These are phyloP conservation scores for Fusarium incarnatum DNA, from an alignment of 2,329 filamentous ascomycete genomes.

Conservation along the genomic window DNA sequence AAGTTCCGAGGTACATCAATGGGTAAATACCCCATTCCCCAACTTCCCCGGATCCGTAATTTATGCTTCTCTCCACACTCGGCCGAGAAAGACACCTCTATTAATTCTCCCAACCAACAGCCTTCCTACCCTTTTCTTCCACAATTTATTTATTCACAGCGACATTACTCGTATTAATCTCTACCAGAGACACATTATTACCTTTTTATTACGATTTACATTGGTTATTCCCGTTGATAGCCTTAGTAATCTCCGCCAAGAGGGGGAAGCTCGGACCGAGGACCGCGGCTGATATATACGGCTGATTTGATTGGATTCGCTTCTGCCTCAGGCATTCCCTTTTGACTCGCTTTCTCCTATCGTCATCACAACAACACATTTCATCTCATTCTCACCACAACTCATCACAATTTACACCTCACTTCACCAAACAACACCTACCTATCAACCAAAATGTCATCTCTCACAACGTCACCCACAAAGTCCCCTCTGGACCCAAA, in stretches of 20 bases:
- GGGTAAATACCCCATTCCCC: not conserved
- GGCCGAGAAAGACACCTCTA: too few species aligned
- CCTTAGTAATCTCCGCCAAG: not conserved
- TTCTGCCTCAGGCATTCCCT: constrained; percentile 6
- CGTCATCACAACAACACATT: constrained; percentile 10
- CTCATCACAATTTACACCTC: not conserved
- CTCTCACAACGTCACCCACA: not conserved
- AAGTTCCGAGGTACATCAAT: too few species aligned
- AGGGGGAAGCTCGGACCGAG: constrained; percentile 12
- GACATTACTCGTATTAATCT: not conserved
- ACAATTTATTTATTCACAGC: too few species aligned
- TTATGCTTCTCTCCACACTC: not conserved
- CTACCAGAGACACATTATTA: too few species aligned
- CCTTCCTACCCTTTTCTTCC: too few species aligned
- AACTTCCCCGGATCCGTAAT: constrained; percentile 6
- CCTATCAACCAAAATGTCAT: not conserved
- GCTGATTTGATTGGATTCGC: not conserved
- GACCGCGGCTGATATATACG: constrained; percentile 19
- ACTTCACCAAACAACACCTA: not conserved
- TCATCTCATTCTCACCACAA: constrained; percentile 2
- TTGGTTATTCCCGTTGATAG: not conserved
- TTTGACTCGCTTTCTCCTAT: constrained; percentile 3
- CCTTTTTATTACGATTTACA: not conserved
- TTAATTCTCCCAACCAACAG: too few species aligned
- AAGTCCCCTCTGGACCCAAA: constrained; percentile 9